Percentiles rank a stretch among this genome's conserved stretches.
phyloP scores from a whole-genome alignment of 495 filamentous ascomycete species.

The Neurospora hispaniola region DNA sequence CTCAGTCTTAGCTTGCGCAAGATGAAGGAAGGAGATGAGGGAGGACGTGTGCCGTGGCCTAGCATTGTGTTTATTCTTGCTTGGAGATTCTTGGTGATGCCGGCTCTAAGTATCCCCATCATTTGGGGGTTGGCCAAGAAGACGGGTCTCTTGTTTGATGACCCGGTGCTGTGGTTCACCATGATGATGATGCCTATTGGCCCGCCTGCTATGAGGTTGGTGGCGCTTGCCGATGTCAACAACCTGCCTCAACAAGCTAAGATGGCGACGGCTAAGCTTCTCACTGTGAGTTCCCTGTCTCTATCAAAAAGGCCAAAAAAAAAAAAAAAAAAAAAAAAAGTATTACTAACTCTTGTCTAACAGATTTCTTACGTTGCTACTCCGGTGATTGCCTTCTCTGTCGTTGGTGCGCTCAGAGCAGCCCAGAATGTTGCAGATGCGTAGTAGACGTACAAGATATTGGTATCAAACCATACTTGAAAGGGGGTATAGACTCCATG shows the following conservation, averaged over 20 bases:
- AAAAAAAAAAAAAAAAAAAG: not conserved
- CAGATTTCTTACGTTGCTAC: constrained; percentile 2
- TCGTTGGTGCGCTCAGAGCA: constrained; percentile 1
- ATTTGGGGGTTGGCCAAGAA: constrained; percentile 52
- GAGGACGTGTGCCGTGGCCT: constrained; percentile 35
- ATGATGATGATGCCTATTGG: constrained; percentile 73
- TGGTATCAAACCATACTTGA: not conserved
- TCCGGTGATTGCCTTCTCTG: not conserved
- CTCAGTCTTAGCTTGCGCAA: constrained; percentile 43
- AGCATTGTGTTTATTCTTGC: constrained; percentile 42
- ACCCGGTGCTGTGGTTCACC: constrained; percentile 66
- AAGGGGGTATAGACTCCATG: not conserved
- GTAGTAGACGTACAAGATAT: not conserved
- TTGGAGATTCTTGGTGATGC: constrained; percentile 20
- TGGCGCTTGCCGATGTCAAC: constrained; percentile 55
- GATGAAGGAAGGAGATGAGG: constrained; percentile 35
- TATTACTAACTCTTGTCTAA: not conserved
- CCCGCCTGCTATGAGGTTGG: constrained; percentile 59
- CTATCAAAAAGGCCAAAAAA: too few relatives aligned
- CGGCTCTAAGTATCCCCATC: constrained; percentile 39
- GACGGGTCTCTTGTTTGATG: constrained; percentile 44
- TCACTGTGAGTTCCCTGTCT: constrained; percentile 41
- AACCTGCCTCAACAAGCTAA: constrained; percentile 48
- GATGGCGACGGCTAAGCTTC: constrained; percentile 58
- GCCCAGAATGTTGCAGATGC: not conserved